Conservation (phyloP, 2,329 filamentous ascomycete genomes). For the Akanthomyces dipterigenus region DNA sequence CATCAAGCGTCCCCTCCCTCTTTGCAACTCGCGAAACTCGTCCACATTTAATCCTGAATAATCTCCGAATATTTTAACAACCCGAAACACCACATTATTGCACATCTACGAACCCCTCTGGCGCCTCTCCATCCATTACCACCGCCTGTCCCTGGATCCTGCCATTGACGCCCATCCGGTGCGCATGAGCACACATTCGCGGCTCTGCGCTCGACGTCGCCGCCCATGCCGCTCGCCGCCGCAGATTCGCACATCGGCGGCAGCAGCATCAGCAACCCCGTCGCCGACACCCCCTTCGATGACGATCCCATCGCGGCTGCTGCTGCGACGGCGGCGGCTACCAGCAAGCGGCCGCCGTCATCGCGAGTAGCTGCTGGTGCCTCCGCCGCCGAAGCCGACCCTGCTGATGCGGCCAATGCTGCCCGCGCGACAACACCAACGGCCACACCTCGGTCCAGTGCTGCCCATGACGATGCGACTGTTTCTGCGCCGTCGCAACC, state of each 20-base stretch:
- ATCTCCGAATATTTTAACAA: not conserved
- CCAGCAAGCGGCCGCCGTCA: not conserved
- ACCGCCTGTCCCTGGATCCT: not conserved
- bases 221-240: conserved; percentile 12
- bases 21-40: not conserved
- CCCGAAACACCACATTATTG: not conserved
- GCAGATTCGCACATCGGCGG: conserved; percentile 4
- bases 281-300: not conserved
- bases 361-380: not conserved
- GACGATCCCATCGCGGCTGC: not conserved
- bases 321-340: not conserved
- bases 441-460: conserved; percentile 15
- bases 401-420: not conserved
- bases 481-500: conserved; percentile 28
- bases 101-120: not conserved
- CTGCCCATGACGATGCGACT: not conserved
- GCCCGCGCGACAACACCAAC: not conserved
- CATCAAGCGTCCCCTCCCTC: not conserved
- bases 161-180: not conserved
- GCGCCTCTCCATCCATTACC: not conserved
- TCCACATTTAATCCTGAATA: not conserved
- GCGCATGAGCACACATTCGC: conserved; percentile 9
- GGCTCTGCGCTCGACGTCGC: conserved; percentile 7
- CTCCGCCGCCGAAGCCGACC: not conserved
- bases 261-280: conserved; percentile 1